Conservation (phyloP, 2,329 filamentous ascomycete genomes). For the Ophiosphaerella korrae region DNA sequence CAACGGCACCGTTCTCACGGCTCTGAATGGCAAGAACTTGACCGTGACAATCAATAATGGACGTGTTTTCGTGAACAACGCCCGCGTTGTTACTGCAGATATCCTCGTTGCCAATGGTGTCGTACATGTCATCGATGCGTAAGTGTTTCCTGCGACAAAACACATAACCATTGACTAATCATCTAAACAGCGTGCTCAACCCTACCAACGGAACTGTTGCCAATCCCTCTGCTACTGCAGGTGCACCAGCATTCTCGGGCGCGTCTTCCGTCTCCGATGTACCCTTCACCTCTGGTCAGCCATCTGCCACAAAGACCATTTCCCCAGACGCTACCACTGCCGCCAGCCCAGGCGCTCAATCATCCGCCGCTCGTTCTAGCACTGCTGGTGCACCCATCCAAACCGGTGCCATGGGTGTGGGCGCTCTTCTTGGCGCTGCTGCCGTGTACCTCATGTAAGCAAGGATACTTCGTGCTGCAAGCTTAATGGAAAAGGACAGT, state of each 20-base stretch:
- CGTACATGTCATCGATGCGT: slow-evolving; percentile 59
- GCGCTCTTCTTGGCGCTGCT: slow-evolving; percentile 55
- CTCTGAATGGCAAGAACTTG: slow-evolving; percentile 46
- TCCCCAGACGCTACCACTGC: slow-evolving; percentile 41
- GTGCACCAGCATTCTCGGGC: slow-evolving; percentile 58
- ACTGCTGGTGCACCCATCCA: slow-evolving; percentile 34
- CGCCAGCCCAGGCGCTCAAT: slow-evolving; percentile 16
- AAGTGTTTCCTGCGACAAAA: slow-evolving; percentile 5
- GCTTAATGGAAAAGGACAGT: neutral
- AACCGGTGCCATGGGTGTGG: slow-evolving; percentile 52
- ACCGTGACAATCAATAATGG: slow-evolving; percentile 47
- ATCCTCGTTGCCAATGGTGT: slow-evolving; percentile 54
- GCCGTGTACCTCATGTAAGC: slow-evolving; percentile 38
- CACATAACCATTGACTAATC: neutral
- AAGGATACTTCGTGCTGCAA: neutral
- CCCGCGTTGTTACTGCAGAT: slow-evolving; percentile 49
- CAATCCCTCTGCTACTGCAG: slow-evolving; percentile 50
- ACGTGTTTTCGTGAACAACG: slow-evolving; percentile 52
- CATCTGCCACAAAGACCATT: slow-evolving; percentile 51
- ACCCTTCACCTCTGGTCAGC: slow-evolving; percentile 63
- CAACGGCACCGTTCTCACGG: slow-evolving; percentile 48
- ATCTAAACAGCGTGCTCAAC: slow-evolving; percentile 57
- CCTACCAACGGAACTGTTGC: slow-evolving; percentile 53
- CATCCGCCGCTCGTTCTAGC: slow-evolving; percentile 26
- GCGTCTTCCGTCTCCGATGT: slow-evolving; percentile 55